These are phyloP conservation scores for Ensete glaucum DNA, from an alignment of 176 grass and related monocot genomes.

Conservation along the genomic window DNA sequence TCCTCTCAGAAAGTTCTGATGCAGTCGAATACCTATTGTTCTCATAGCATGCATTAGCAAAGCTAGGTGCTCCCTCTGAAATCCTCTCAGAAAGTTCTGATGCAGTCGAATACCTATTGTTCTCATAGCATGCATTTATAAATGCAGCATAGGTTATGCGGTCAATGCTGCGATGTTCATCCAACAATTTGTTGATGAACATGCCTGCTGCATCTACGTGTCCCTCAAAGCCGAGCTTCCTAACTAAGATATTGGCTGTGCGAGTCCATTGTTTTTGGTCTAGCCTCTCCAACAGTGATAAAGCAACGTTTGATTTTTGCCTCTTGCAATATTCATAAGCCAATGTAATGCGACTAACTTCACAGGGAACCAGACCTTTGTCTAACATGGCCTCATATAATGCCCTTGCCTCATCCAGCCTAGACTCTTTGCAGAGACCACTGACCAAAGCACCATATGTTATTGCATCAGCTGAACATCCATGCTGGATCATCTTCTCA, in stretches of 20 bases:
- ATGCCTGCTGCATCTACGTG: constrained; percentile 54
- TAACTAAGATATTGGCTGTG: constrained; percentile 51
- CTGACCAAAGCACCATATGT: constrained; percentile 82
- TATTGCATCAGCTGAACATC: constrained; percentile 58
- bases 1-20: constrained; percentile 64
- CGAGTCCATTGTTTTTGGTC: constrained; percentile 45
- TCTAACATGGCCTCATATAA: constrained; percentile 85
- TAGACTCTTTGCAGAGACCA: constrained; percentile 76
- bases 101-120: constrained; percentile 53
- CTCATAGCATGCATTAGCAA: constrained; percentile 48
- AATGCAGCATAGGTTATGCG: constrained; percentile 49
- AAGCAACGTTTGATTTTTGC: constrained; percentile 34
- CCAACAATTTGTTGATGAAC: constrained; percentile 61
- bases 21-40: constrained; percentile 54
- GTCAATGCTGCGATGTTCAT: constrained; percentile 45
- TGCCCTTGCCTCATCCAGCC: constrained; percentile 72
- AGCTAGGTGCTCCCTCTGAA: constrained; percentile 33
- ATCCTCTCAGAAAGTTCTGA: constrained; percentile 67
- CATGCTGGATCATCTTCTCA: constrained; percentile 65
- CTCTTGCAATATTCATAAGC: constrained; percentile 66
- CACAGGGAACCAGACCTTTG: constrained; percentile 70
- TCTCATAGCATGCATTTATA: constrained; percentile 55
- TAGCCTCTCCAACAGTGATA: constrained; percentile 54
- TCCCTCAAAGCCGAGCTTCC: constrained; percentile 50
- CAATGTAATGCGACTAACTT: constrained; percentile 70